These are phyloP conservation scores for Arthromyces matolae DNA, from an alignment of 768 basidiomycete genomes.

Conservation along the genomic window DNA sequence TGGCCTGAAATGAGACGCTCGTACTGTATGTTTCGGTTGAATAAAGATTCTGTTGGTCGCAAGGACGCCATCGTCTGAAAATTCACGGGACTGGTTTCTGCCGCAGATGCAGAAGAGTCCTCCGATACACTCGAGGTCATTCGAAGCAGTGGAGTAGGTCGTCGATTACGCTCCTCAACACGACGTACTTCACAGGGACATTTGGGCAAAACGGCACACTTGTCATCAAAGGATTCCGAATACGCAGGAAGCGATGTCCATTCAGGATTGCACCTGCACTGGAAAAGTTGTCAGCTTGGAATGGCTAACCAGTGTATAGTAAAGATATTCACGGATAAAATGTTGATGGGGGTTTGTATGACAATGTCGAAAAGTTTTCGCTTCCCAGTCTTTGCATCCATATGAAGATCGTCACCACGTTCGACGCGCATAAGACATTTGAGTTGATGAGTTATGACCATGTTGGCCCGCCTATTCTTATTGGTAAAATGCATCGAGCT, in stretches of 20 bases:
- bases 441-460: slow-evolving; percentile 70
- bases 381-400: slow-evolving; percentile 65
- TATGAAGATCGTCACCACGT: slow-evolving; percentile 63
- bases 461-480: slow-evolving; percentile 71
- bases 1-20: slow-evolving; percentile 82
- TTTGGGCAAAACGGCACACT: slow-evolving; percentile 27
- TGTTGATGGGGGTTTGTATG: slow-evolving; percentile 79
- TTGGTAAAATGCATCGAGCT: slow-evolving; percentile 70
- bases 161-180: slow-evolving; percentile 5
- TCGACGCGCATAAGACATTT: slow-evolving; percentile 84
- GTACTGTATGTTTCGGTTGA: slow-evolving; percentile 52
- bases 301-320: not conserved
- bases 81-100: slow-evolving; percentile 34
- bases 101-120: slow-evolving; percentile 32
- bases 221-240: slow-evolving; percentile 42
- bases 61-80: slow-evolving; percentile 27
- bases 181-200: slow-evolving; percentile 45
- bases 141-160: slow-evolving; percentile 25
- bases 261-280: slow-evolving; percentile 82
- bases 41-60: slow-evolving; percentile 30
- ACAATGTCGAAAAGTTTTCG: slow-evolving; percentile 85
- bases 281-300: slow-evolving; percentile 4
- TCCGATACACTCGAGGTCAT: slow-evolving; percentile 32
- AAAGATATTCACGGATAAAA: slow-evolving; percentile 68
- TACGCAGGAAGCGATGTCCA: slow-evolving; percentile 81